Evolutionary conservation across 1,284 basidiomycete genomes (phyloP), one percentile per base, ranked within the genome.

Genomic region (Moniliella sp.): DNA sequence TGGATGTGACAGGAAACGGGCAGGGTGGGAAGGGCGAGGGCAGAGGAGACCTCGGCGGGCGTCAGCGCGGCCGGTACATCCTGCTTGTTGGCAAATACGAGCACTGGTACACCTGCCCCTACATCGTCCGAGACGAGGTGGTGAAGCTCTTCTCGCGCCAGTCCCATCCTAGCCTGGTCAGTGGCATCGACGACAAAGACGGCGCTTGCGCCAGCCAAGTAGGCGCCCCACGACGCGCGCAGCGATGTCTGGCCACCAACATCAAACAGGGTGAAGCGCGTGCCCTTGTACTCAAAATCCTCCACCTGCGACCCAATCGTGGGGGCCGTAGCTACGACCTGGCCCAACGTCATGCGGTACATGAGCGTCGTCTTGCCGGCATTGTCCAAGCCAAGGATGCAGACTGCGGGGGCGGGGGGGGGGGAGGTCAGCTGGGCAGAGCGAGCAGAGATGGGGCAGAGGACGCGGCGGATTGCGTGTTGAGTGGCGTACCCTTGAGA

Each of bases 31-130:
- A 68, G 45, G 2, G 60, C 61, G 9, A 68, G 45, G 4, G 61
- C 63, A 34, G 66, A 63, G 0, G 64, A 66, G 11, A 68, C 64
- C 40, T 66, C 64, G 1, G 65, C 64, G 1, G 66, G 62, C 5
- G 61, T 64, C 39, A 67, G 49, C 25, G 39, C 37, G n/a, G 53
- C 57, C 23, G 45, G 45, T 29, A 68, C 57, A 38, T 68, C 66
- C 41, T 68, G 66, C 46, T 67, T 67, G 49, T 67, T 67, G 3
- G 66, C 66, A 28, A 66, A 61, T 4, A 67, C 62, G 16, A 67
- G 49, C 18, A 67, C 54, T 8, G 65, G 60, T n/a, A n/a, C n/a
- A n/a, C n/a, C n/a, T n/a, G 11, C 15, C 34, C 41, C 21, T 25
- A 33, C 45, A 25, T 61, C 59, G 23, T 61, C 49, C 4, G 43